A percentile compares a stretch with the other conserved stretches of the same genome.
These are phyloP conservation scores for Metarhizium guizhouense DNA, from an alignment of 2,329 filamentous ascomycete species.

Conservation along the genomic window DNA sequence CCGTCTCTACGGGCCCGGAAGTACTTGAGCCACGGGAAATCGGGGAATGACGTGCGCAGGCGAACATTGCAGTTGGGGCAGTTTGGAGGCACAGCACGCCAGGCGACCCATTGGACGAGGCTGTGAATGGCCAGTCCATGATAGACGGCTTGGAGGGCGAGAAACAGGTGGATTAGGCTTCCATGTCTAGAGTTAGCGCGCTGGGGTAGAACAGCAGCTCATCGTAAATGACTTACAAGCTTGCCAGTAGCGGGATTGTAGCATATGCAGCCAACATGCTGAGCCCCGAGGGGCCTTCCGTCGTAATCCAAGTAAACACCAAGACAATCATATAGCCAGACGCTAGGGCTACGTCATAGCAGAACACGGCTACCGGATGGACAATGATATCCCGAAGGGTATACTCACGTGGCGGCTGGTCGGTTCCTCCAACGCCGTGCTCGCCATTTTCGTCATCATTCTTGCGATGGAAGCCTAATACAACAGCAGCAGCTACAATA, in stretches of 20 bases:
- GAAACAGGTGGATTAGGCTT: constrained; percentile 28
- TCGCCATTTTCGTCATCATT: neutral
- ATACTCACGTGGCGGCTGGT: neutral
- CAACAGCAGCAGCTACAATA: constrained; percentile 15
- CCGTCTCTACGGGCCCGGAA: constrained; percentile 11
- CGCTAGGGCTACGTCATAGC: constrained; percentile 26
- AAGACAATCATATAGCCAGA: constrained; percentile 28
- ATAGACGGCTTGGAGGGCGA: constrained; percentile 28
- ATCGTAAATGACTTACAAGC: constrained; percentile 23
- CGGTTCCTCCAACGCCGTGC: neutral
- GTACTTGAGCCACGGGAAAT: constrained; percentile 24
- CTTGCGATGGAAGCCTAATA: constrained; percentile 11
- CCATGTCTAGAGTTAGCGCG: neutral
- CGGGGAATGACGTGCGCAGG: constrained; percentile 27
- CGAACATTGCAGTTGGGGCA: constrained; percentile 31
- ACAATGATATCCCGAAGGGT: constrained; percentile 7
- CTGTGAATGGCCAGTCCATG: constrained; percentile 30
- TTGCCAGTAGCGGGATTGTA: constrained; percentile 31
- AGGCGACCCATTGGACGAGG: constrained; percentile 29
- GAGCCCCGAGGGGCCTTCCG: constrained; percentile 17
- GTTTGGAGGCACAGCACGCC: constrained; percentile 27
- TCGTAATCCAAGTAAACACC: constrained; percentile 30
- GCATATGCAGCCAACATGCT: constrained; percentile 33
- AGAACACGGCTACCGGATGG: constrained; percentile 29
- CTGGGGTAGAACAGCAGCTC: neutral